Evolutionary conservation across 345 rosid genomes (phyloP).

Genomic region (Cardamine occulta): DNA sequence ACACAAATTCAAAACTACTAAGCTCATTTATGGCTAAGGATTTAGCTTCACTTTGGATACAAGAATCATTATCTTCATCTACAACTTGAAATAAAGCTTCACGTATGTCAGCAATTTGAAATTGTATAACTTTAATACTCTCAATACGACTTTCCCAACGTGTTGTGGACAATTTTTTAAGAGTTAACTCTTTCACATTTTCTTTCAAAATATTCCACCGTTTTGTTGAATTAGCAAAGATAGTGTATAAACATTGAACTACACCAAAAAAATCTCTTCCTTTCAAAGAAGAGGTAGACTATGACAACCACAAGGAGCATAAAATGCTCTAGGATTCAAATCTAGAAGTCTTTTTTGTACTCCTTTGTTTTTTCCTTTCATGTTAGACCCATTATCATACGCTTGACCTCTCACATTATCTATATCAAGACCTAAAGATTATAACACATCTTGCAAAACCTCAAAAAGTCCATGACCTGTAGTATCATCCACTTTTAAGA

Average conservation of each 20-base stretch:
- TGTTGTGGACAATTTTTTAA: not conserved
- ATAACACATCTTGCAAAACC: too few species aligned
- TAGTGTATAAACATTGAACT: not conserved
- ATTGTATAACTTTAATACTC: not conserved
- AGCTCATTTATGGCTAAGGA: constrained; percentile 3
- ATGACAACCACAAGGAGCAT: not conserved
- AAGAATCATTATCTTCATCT: not conserved
- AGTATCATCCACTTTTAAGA: too few species aligned
- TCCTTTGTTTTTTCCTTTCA: too few species aligned
- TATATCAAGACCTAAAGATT: too few species aligned
- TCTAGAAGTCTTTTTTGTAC: too few species aligned
- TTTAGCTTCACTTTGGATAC: constrained; percentile 3
- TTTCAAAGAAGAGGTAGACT: not conserved
- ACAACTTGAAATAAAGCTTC: too few species aligned
- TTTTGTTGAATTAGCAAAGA: too few species aligned
- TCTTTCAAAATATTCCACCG: too few species aligned
- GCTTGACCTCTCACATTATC: too few species aligned
- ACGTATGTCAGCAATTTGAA: not conserved
- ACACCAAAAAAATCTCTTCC: too few species aligned
- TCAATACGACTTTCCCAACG: not conserved
- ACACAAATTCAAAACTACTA: not conserved
- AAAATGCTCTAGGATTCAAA: not conserved
- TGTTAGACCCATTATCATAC: too few species aligned
- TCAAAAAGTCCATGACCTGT: too few species aligned
- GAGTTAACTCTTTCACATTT: not conserved